phyloP scores from a whole-genome alignment of 1,139 yeast genomes.

The Blastobotrys ciferrii region DNA sequence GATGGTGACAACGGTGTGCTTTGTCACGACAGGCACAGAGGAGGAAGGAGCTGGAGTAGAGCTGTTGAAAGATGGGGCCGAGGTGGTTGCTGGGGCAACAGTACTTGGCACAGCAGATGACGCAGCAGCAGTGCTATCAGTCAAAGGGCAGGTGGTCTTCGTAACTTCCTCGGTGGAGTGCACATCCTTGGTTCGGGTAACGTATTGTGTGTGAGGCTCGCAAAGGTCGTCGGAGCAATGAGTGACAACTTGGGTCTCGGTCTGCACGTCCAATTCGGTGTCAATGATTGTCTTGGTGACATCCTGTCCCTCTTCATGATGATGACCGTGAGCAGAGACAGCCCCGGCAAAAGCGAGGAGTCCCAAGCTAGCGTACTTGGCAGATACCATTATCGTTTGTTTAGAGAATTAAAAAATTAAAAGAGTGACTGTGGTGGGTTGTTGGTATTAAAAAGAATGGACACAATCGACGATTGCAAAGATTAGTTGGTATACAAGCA shows the following conservation, averaged over 20 bases:
- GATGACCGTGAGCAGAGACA: constrained; percentile 11
- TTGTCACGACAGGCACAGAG: constrained; percentile 17
- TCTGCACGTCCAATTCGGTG: no score
- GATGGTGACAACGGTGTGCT: constrained; percentile 18
- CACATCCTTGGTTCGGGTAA: constrained; percentile 11
- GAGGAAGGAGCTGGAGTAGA: constrained; percentile 10
- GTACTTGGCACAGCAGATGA: constrained; percentile 13
- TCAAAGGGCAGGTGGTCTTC: constrained; percentile 15
- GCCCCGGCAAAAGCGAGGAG: constrained; percentile 18
- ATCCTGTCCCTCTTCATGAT: constrained; percentile 5
- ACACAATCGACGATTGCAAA: constrained; percentile 4
- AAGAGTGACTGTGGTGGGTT: constrained; percentile 4
- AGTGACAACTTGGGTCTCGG: constrained; percentile 14
- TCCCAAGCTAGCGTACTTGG: constrained; percentile 16
- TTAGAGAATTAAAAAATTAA: constrained; percentile 9
- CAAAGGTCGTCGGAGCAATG: constrained; percentile 11
- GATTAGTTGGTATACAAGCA: constrained; percentile 6
- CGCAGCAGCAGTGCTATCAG: constrained; percentile 11
- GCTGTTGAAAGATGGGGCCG: background rate
- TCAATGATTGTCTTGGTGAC: constrained; percentile 13
- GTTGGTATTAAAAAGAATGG: constrained; percentile 12
- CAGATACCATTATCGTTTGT: constrained; percentile 4
- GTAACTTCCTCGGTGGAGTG: constrained; percentile 13
- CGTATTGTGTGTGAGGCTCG: constrained; percentile 7
- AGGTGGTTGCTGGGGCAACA: constrained; percentile 8